Percentiles rank a stretch among this genome's conserved stretches.
Evolutionary conservation across 306 rosid genomes (phyloP).

Genomic region (Cyamopsis tetragonoloba): DNA sequence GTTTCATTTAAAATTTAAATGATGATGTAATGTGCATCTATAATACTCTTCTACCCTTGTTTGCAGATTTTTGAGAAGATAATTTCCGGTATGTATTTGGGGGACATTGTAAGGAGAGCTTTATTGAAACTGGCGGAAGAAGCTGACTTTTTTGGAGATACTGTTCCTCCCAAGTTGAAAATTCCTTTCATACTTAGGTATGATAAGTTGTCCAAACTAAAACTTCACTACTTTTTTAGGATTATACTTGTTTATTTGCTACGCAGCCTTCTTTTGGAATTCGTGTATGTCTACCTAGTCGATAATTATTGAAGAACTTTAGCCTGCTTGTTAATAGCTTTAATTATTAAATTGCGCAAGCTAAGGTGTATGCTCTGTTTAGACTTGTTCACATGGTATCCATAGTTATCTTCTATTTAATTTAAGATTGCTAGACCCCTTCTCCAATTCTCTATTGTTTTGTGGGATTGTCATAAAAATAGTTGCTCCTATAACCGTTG

Average conservation of each 20-base stretch:
- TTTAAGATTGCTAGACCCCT: neutral
- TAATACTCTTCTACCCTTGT: slow-evolving; percentile 28
- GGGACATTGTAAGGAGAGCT: slow-evolving; percentile 84
- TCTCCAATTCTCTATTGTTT: neutral
- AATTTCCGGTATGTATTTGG: slow-evolving; percentile 97
- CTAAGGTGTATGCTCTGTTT: neutral
- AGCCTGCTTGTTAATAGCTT: neutral
- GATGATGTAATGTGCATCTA: slow-evolving; percentile 7
- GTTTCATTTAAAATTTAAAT: neutral
- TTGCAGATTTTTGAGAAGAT: slow-evolving; percentile 86
- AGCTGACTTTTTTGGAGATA: slow-evolving; percentile 82
- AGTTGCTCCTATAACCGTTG: neutral
- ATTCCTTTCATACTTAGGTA: slow-evolving; percentile 78
- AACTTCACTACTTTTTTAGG: neutral
- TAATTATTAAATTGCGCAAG: neutral
- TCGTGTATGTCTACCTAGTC: neutral
- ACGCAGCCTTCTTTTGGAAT: neutral
- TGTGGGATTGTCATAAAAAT: neutral
- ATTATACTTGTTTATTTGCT: neutral
- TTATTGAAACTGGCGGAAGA: slow-evolving; percentile 83
- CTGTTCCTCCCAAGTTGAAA: slow-evolving; percentile 72
- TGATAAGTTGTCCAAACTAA: slow-evolving; percentile 4
- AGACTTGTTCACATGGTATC: neutral
- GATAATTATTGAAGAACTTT: neutral
- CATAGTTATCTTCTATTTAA: neutral